Base-by-base conservation (phyloP, 2,329 filamentous ascomycete species). In the Nothophoma quercina region DNA sequence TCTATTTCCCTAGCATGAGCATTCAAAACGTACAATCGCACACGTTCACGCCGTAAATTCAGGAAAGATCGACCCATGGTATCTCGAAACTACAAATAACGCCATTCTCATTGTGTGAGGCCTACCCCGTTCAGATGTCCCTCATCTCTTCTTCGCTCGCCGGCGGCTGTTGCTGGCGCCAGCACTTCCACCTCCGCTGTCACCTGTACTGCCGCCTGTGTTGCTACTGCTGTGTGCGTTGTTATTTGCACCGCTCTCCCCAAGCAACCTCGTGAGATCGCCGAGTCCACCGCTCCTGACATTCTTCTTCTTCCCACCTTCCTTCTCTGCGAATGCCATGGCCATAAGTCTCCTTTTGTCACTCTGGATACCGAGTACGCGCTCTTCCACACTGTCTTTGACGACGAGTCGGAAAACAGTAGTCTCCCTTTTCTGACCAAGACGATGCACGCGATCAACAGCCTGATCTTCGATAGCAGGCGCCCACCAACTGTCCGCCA, bases 401-500 rank as follows among this genome's bases (percentile, higher is more conserved):
- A 96, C 88, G 1, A 96, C 85, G 8, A 96, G 78, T 38, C 91
- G 81, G 80, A 91, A 95, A 1, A 96, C 87, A 1, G 85, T 92
- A 0, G 88, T 92, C 55, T 87, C 83, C 29, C 89, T 83, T 58
- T 83, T 93, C 76, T 96, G 93, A 0, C 92, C 92, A 0, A 96
- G 80, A 0, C 92, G 83, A 69, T 96, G 90, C 6, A 96, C 91
- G 4, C 92, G 88, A 69, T 96, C 92, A 2, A 96, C 83, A 3
- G 93, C 93, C 70, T 96, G 92, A 62, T 96, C 91, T 73, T 96
- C 92, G 48, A 96, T 95, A 1, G 91, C 91, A 0, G 92, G 92
- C 1, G 92, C 91, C 74, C 92, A 96, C 92, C 91, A 96, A 53
- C 85, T 89, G 72, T 96, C 92, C 0, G 86, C 85, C 16, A 96